Evolutionary conservation across 106 monocot genomes (phyloP).

Genomic region (Platanthera zijinensis): DNA sequence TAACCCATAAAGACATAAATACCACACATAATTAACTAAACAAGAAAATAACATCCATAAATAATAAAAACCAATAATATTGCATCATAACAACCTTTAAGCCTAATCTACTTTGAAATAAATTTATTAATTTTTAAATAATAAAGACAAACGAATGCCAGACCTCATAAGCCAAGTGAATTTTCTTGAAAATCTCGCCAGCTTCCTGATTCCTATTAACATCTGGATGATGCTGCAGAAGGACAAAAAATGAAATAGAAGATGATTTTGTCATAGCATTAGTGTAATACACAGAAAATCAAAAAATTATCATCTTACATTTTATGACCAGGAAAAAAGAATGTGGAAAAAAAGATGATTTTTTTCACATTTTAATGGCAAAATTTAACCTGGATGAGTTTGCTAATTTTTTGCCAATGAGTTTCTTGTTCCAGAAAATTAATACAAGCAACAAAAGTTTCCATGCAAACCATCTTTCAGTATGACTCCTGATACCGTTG

Average conservation of each 20-base stretch:
- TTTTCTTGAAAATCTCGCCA: slow-evolving; percentile 62
- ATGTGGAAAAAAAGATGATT: no score
- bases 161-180: slow-evolving; percentile 65
- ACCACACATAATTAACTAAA: no score
- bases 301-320: neutral
- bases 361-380: no score
- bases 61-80: no score
- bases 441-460: neutral
- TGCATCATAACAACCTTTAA: neutral
- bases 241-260: neutral
- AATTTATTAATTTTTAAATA: neutral
- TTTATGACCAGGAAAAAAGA: neutral
- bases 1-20: no score
- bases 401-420: neutral
- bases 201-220: slow-evolving; percentile 44
- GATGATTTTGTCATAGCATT: neutral
- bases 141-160: neutral
- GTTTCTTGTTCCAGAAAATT: neutral
- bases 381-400: neutral
- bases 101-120: neutral
- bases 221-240: slow-evolving; percentile 84
- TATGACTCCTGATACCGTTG: neutral
- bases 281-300: neutral
- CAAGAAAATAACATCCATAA: no score
- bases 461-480: neutral